A percentile compares a stretch with the other conserved stretches of the same genome.
Conservation (phyloP, 805 yeast species). For the Nakazawaea wickerhamii region DNA sequence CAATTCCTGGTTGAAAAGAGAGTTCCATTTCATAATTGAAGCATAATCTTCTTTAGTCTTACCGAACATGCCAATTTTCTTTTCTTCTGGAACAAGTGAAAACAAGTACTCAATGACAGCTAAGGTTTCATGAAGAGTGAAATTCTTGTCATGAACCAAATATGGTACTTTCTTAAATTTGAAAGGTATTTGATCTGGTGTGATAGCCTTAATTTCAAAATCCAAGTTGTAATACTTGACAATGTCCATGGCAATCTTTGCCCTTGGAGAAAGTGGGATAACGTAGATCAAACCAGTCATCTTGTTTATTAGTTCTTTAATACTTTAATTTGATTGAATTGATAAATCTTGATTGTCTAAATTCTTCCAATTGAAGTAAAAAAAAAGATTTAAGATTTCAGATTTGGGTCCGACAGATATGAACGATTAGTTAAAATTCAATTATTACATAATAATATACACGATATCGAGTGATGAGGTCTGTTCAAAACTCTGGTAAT, state of each 20-base stretch:
- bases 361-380: too few relatives aligned
- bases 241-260: neutral
- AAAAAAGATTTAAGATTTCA: too few relatives aligned
- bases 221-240: conserved; percentile 57
- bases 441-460: too few relatives aligned
- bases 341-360: too few relatives aligned
- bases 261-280: neutral
- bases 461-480: too few relatives aligned
- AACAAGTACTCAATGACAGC: conserved; percentile 34
- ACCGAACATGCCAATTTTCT: conserved; percentile 42
- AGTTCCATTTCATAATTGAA: conserved; percentile 68
- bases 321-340: too few relatives aligned
- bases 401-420: too few relatives aligned
- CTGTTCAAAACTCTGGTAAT: too few relatives aligned
- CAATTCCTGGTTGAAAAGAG: conserved; percentile 68
- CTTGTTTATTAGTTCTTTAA: too few relatives aligned
- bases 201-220: conserved; percentile 42
- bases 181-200: conserved; percentile 44
- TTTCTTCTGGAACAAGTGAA: conserved; percentile 33
- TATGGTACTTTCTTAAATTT: conserved; percentile 66
- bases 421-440: too few relatives aligned
- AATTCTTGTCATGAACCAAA: conserved; percentile 65
- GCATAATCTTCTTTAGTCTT: conserved; percentile 59
- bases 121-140: conserved; percentile 58
- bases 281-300: neutral